phyloP scores from a whole-genome alignment of 768 basidiomycete species.

The Brasilioporus rufonigricans region DNA sequence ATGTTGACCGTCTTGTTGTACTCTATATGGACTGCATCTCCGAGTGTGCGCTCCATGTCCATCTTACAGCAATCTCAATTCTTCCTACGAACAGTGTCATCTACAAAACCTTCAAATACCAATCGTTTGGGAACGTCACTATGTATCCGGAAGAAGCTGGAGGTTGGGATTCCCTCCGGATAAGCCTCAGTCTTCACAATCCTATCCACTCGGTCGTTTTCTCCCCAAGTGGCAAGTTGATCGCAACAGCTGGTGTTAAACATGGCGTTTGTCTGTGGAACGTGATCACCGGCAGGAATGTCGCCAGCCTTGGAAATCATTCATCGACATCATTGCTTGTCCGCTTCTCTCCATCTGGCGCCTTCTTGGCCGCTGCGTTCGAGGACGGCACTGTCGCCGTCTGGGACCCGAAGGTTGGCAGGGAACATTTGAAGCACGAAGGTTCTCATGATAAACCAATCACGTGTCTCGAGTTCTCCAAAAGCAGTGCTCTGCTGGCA shows the following conservation, averaged over 20 bases:
- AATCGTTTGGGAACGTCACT: neutral
- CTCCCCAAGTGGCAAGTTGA: slow-evolving; percentile 7
- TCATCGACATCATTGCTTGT: slow-evolving; percentile 10
- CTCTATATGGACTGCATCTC: slow-evolving; percentile 21
- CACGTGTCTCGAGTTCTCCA: slow-evolving; percentile 21
- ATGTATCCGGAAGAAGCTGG: neutral
- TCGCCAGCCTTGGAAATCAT: slow-evolving; percentile 18
- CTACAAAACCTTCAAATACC: slow-evolving; percentile 8
- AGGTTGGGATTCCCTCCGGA: neutral
- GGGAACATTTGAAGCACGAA: slow-evolving; percentile 17
- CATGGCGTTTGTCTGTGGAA: slow-evolving; percentile 25
- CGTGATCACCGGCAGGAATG: slow-evolving; percentile 15
- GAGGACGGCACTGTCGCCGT: slow-evolving; percentile 12
- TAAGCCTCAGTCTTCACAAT: neutral
- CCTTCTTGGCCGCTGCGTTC: slow-evolving; percentile 19
- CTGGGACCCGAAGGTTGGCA: slow-evolving; percentile 22
- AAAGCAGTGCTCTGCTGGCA: slow-evolving; percentile 9
- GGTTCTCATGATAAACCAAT: slow-evolving; percentile 11
- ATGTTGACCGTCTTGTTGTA: slow-evolving; percentile 19
- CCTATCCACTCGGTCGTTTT: slow-evolving; percentile 15
- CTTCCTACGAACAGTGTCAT: neutral
- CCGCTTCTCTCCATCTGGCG: slow-evolving; percentile 21
- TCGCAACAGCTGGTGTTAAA: slow-evolving; percentile 15
- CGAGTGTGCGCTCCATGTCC: slow-evolving; percentile 20
- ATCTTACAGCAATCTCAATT: slow-evolving; percentile 10